These are phyloP conservation scores for Boletus speciosus DNA, from an alignment of 768 basidiomycete genomes.

Conservation along the genomic window DNA sequence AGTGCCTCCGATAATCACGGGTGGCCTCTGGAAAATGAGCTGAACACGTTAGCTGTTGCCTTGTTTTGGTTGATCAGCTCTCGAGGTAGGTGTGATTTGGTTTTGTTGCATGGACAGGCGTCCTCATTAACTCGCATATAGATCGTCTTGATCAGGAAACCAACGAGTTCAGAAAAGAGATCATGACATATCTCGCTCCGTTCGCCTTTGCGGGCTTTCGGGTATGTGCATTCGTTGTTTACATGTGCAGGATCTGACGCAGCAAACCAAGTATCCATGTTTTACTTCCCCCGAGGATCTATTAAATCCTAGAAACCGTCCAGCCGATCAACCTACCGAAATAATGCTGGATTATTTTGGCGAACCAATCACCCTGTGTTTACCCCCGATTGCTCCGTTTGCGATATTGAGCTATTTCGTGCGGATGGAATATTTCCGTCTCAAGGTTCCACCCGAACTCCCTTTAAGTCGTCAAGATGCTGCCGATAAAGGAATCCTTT, in stretches of 20 bases:
- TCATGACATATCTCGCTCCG: constrained; percentile 40
- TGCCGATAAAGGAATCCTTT: constrained; percentile 19
- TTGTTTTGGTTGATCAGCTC: constrained; percentile 48
- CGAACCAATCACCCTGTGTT: constrained; percentile 24
- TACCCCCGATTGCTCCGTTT: constrained; percentile 45
- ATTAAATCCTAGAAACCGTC: constrained; percentile 31
- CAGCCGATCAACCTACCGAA: constrained; percentile 28
- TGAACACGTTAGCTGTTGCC: constrained; percentile 44
- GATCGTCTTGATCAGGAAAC: constrained; percentile 34
- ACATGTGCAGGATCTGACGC: constrained; percentile 6
- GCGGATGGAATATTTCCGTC: constrained; percentile 35
- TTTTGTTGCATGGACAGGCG: background rate
- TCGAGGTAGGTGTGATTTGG: constrained; percentile 7
- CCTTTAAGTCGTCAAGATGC: constrained; percentile 37
- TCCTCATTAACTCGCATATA: constrained; percentile 1
- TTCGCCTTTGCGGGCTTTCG: constrained; percentile 48
- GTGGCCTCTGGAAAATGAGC: constrained; percentile 48
- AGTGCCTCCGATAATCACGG: constrained; percentile 38
- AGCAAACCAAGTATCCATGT: constrained; percentile 33
- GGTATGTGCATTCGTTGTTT: constrained; percentile 32
- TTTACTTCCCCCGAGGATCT: constrained; percentile 36
- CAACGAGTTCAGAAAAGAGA: constrained; percentile 28
- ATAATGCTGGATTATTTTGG: constrained; percentile 45
- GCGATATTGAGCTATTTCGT: constrained; percentile 48
- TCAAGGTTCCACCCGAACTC: constrained; percentile 40